A percentile compares a stretch with the other conserved stretches of the same genome.
Evolutionary conservation across 164 flowering plant genomes (phyloP).

Genomic region (Umbilicus rupestris): DNA sequence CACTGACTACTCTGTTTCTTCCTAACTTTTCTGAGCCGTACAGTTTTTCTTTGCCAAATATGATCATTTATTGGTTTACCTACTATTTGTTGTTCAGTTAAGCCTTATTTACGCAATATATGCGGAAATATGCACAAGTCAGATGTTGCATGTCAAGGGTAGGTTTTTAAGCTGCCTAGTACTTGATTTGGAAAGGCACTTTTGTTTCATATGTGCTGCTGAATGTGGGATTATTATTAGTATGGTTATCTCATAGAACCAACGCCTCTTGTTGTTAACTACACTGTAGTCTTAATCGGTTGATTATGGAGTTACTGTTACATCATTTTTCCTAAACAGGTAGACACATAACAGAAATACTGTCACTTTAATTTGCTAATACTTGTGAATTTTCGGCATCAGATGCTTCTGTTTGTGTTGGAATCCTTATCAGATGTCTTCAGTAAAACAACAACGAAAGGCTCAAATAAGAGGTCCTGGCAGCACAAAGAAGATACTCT

Average conservation of each 20-base stretch:
- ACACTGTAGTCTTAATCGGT: not conserved
- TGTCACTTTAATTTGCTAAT: not conserved
- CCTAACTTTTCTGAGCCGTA: not conserved
- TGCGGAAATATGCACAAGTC: not conserved
- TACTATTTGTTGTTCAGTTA: not conserved
- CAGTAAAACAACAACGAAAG: conserved; percentile 15
- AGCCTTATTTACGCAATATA: not conserved
- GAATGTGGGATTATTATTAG: not conserved
- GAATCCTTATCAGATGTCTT: conserved; percentile 38
- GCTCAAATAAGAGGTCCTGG: conserved; percentile 19
- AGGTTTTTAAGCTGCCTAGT: not conserved
- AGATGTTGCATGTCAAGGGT: not conserved
- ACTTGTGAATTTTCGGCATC: conserved; percentile 13
- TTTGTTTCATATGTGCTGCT: not conserved
- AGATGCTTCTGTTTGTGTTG: conserved; percentile 50
- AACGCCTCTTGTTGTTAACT: not conserved
- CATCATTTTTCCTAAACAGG: not conserved
- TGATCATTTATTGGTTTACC: not conserved
- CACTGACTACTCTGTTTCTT: not conserved
- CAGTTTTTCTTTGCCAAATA: not conserved
- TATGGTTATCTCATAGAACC: not conserved
- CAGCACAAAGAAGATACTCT: conserved; percentile 23
- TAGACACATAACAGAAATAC: too few species aligned
- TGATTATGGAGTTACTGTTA: not conserved
- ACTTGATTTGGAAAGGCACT: not conserved